Evolutionary conservation across 805 yeast genomes (phyloP), one percentile per base, ranked within the genome.

Genomic region (Saccharomycopsis lassenensis): DNA sequence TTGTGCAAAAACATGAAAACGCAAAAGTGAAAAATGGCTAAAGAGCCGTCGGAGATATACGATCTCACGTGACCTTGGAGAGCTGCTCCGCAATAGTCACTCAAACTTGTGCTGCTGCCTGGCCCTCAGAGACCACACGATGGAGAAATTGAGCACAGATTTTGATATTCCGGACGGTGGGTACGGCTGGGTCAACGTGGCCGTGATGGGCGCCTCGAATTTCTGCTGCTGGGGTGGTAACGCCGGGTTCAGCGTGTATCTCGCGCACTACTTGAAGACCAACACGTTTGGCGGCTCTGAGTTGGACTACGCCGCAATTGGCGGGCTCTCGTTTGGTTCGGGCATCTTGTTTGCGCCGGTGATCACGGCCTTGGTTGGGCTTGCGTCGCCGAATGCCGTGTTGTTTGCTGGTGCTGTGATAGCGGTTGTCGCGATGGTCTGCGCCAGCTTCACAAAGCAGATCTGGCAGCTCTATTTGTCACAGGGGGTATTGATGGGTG

Each of bases 401-500:
- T 58, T 72, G 11, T 37, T 52, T 1, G 21, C 65, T 3, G 82
- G 80, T 0, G 57, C 61, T 18, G 38, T 56, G 5, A 32, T 62
- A 28, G 77, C 73, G 46, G 65, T 73, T 40, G 63, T 59, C 0
- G 71, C 68, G 1, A 52, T 65, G 23, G 46, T 74, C 47, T 44
- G 73, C 45, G 79, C 80, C 1, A 67, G 74, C 20, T 71, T 62
- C 46, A 48, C 72, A 3, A 59, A 52, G 6, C 59, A 61, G 21
- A 46, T 68, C n/a, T 74, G 80, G 80, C 70, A 74, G 44, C 41
- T 74, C 18, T 69, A 60, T 46, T 50, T 71, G 37, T 69, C 77
- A 5, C 79, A 74, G 49, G 81, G 80, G 12, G 54, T 71, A 11
- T 41, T 74, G 30, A 64, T 63, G 35, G 69, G 76, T 25, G 50